phyloP scores from a whole-genome alignment of 306 rosid species.

The Glycyrrhiza uralensis region DNA sequence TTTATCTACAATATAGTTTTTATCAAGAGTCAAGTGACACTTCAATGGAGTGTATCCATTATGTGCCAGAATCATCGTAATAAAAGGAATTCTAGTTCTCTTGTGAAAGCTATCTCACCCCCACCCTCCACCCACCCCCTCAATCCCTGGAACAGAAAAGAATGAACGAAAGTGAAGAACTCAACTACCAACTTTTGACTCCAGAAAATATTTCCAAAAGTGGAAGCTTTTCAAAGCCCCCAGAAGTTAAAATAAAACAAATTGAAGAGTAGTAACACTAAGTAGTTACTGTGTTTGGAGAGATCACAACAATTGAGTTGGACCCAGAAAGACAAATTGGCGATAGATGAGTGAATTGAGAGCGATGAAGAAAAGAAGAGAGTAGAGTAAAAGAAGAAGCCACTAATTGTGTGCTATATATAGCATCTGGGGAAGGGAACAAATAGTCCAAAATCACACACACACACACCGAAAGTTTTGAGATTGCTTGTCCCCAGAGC shows the following conservation, averaged over 20 bases:
- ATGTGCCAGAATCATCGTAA: constrained; percentile 69
- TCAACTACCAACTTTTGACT: background rate
- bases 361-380: constrained; percentile 11
- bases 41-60: constrained; percentile 51
- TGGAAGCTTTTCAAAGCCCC: constrained; percentile 36
- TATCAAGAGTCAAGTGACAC: constrained; percentile 46
- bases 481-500: constrained; percentile 67
- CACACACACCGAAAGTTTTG: constrained; percentile 80
- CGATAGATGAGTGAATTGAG: background rate
- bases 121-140: constrained; percentile 16
- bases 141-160: background rate
- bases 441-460: constrained; percentile 42
- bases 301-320: background rate
- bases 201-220: constrained; percentile 26
- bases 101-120: constrained; percentile 33
- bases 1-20: constrained; percentile 52
- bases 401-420: constrained; percentile 31
- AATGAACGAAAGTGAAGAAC: constrained; percentile 18
- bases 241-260: constrained; percentile 25
- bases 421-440: constrained; percentile 34
- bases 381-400: constrained; percentile 36
- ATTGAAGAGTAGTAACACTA: background rate
- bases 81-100: constrained; percentile 27
- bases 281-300: background rate
- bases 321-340: background rate